A percentile compares a stretch with the other conserved stretches of the same genome.
Evolutionary conservation across 805 yeast species (phyloP).

Genomic region (Starmera amethionina): DNA sequence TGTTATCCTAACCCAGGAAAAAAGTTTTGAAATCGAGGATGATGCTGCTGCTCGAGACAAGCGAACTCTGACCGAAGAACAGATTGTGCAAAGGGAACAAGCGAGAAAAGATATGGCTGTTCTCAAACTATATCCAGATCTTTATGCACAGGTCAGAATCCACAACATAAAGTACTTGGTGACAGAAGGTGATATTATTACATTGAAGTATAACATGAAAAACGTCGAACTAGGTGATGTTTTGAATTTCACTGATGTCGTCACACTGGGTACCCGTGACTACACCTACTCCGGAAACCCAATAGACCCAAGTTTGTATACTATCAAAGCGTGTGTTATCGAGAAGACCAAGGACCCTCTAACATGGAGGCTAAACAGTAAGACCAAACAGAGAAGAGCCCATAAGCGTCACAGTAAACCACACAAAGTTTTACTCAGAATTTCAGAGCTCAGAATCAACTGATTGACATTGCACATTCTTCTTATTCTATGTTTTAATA

Average conservation of each 20-base stretch:
- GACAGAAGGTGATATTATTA: conserved; percentile 81
- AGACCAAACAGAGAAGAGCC: conserved; percentile 71
- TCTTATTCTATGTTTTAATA: too few relatives aligned
- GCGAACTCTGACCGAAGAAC: background rate
- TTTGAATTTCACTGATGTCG: conserved; percentile 64
- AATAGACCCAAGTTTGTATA: conserved; percentile 42
- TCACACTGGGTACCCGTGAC: conserved; percentile 78
- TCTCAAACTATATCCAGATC: conserved; percentile 53
- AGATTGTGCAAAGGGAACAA: background rate
- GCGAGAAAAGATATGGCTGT: conserved; percentile 37
- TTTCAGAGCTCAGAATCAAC: conserved; percentile 53
- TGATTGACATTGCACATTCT: background rate
- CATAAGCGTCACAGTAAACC: conserved; percentile 60
- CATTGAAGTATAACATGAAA: conserved; percentile 69
- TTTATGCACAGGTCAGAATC: conserved; percentile 76
- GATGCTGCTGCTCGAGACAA: too few relatives aligned
- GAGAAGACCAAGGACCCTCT: conserved; percentile 80
- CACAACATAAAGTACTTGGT: conserved; percentile 83
- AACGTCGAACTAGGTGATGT: conserved; percentile 77
- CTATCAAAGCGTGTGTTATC: conserved; percentile 67
- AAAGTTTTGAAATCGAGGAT: too few relatives aligned
- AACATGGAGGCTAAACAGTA: conserved; percentile 62
- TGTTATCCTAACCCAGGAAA: too few relatives aligned
- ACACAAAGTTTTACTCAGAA: conserved; percentile 66
- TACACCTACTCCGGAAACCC: conserved; percentile 54